phyloP scores from a whole-genome alignment of 371 early-diverging fungal species.

The Mucor racemosus region DNA sequence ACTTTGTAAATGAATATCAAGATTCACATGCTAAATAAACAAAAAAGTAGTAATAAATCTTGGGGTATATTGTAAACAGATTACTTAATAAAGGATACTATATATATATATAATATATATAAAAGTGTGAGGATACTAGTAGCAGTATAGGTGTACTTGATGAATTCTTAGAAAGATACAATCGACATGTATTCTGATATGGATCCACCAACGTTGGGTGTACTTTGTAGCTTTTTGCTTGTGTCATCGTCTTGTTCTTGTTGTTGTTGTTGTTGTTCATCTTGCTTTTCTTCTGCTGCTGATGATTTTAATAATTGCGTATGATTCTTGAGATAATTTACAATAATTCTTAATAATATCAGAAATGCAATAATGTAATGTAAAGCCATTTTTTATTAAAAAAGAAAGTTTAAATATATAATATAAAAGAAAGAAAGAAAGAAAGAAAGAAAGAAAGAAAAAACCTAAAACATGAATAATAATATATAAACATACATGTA shows the following conservation, averaged over 20 bases:
- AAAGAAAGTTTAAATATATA: background rate
- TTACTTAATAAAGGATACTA: too few relatives aligned
- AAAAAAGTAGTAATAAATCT: background rate
- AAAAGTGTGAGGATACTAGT: too few relatives aligned
- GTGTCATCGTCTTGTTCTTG: background rate
- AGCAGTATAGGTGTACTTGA: too few relatives aligned
- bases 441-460: background rate
- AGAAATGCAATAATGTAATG: constrained; percentile 19
- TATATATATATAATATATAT: too few relatives aligned
- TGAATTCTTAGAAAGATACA: background rate
- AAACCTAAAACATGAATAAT: background rate
- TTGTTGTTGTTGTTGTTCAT: background rate
- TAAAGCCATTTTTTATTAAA: constrained; percentile 5
- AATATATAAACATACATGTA: background rate
- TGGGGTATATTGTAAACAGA: background rate
- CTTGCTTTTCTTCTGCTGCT: background rate
- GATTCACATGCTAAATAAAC: constrained; percentile 14
- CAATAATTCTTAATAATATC: constrained; percentile 10
- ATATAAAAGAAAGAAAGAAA: background rate
- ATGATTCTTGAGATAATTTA: constrained; percentile 7
- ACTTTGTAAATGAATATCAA: constrained; percentile 28
- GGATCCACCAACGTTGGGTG: background rate
- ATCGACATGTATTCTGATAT: background rate
- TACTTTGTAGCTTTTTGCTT: background rate
- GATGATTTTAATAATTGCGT: background rate